A percentile compares a stretch with the other conserved stretches of the same genome.
Conservation (phyloP, 495 filamentous ascomycete species). For the Aspergillus indologenus region DNA sequence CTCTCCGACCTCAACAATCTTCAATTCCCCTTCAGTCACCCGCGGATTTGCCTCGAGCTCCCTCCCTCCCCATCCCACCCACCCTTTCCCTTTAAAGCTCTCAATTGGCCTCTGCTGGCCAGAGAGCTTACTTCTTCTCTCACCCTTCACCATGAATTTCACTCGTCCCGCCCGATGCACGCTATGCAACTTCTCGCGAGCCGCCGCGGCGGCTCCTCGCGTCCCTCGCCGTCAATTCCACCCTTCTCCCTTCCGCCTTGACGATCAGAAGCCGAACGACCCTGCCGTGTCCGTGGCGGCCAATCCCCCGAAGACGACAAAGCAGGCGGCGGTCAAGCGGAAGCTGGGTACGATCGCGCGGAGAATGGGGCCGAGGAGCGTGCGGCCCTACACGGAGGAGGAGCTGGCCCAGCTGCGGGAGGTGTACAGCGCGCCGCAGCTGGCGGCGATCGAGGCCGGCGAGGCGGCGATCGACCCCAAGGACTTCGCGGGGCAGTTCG, state of each 20-base stretch:
- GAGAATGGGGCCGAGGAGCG: constrained; percentile 40
- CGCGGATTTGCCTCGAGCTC: constrained; percentile 11
- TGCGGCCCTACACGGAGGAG: constrained; percentile 62
- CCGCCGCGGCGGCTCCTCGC: constrained; percentile 38
- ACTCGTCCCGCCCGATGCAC: constrained; percentile 57
- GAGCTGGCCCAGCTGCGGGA: constrained; percentile 61
- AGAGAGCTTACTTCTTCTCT: constrained; percentile 17
- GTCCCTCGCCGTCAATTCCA: constrained; percentile 53
- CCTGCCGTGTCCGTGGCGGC: not conserved
- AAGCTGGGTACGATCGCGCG: constrained; percentile 18
- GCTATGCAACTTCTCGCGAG: constrained; percentile 49
- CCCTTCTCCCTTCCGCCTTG: constrained; percentile 36
- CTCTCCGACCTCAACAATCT: constrained; percentile 3
- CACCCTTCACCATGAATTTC: constrained; percentile 56
- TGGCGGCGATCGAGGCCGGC: constrained; percentile 80
- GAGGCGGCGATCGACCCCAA: constrained; percentile 75
- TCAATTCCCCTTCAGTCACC: constrained; percentile 11
- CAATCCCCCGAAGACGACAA: not conserved
- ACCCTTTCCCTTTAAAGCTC: constrained; percentile 11
- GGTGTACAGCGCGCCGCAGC: constrained; percentile 75
- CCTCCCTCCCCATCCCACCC: constrained; percentile 10
- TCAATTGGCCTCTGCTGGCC: constrained; percentile 28
- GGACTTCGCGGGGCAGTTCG: constrained; percentile 72
- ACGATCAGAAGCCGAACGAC: constrained; percentile 36
- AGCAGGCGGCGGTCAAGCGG: constrained; percentile 12